Base-by-base conservation (phyloP, 2,329 filamentous ascomycete genomes). In the Tolypocladium inflatum region DNA sequence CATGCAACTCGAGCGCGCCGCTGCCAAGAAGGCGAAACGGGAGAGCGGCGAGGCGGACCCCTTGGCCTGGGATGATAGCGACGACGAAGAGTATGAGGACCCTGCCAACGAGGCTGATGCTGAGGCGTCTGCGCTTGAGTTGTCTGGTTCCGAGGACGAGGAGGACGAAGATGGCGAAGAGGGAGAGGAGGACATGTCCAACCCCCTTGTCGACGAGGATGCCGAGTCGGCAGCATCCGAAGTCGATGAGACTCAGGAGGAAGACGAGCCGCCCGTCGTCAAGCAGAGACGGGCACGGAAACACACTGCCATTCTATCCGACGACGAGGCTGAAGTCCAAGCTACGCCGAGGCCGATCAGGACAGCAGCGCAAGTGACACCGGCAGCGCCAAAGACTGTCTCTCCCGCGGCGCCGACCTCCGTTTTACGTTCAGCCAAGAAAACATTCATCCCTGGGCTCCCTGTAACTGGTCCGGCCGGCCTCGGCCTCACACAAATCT, bases 401-500 rank as follows among this genome's bases (percentile, higher is more conserved):
- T 85, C 83, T 21, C 81, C 80, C 3, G 75, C 72, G n/a, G 74
- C 75, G 15, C 86, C 86, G 4, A 83, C 78, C 19, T 88, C 86
- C 0, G 83, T 87, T 2, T 70, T 88, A n/a, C 82, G 86, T 45
- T 88, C 85, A 4, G 85, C 85, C 2, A 86, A 81, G 59, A 89
- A 88, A 72, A 81, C 77, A 0, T 87, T 88, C 64, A 88, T 90
- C 59, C 88, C 87, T 4, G 86, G 85, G 1, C 73, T 90, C 23
- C 82, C 86, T 2, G 78, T 86, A 4, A 72, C 78, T 26, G 81
- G 79, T 0, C 78, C 83, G 26, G 84, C 83, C 41, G 85, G 84
- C 3, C 74, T 96, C 48, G 89, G 90, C 11, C 79, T 96, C 51
- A 95, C 91, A 0, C 92, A 96, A 66, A 93, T 94, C 61, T 97